A percentile compares a stretch with the other conserved stretches of the same genome.
These are phyloP conservation scores for Penstemon barbatus DNA, from an alignment of 257 asterid species.

Conservation along the genomic window DNA sequence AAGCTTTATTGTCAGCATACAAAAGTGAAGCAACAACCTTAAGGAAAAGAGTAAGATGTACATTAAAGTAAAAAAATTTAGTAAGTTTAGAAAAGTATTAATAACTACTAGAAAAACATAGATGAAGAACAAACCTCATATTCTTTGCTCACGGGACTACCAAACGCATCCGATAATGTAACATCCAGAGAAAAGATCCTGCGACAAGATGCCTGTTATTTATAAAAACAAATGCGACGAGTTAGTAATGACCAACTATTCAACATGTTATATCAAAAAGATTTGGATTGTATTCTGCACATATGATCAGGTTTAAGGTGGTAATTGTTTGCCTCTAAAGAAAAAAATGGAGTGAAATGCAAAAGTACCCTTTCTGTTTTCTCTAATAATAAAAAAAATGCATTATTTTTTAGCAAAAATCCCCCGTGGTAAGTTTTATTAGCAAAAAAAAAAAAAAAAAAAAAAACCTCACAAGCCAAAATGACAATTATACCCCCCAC, in stretches of 20 bases:
- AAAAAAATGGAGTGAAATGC: neutral
- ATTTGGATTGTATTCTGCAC: constrained; percentile 7
- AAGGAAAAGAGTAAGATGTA: constrained; percentile 23
- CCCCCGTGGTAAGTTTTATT: no score
- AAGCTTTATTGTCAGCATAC: constrained; percentile 61
- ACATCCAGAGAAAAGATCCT: constrained; percentile 80
- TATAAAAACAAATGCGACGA: neutral
- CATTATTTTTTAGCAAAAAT: no score
- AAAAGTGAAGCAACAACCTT: constrained; percentile 84
- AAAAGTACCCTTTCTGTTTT: no score
- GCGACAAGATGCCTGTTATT: constrained; percentile 82
- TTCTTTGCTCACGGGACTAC: constrained; percentile 55
- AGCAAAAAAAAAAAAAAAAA: no score
- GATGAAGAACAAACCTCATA: constrained; percentile 67
- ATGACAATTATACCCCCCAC: no score
- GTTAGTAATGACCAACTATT: constrained; percentile 23
- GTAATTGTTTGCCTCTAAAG: neutral
- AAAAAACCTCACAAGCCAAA: no score
- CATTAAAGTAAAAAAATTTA: constrained; percentile 14
- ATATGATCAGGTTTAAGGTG: neutral
- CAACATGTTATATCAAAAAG: neutral
- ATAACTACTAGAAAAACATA: constrained; percentile 7
- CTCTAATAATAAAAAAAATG: no score
- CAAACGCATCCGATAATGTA: constrained; percentile 57
- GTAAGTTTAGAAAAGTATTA: constrained; percentile 7